Evolutionary conservation across 139 green algal genomes (phyloP).

Genomic region (Chlamydomonas sp.): DNA sequence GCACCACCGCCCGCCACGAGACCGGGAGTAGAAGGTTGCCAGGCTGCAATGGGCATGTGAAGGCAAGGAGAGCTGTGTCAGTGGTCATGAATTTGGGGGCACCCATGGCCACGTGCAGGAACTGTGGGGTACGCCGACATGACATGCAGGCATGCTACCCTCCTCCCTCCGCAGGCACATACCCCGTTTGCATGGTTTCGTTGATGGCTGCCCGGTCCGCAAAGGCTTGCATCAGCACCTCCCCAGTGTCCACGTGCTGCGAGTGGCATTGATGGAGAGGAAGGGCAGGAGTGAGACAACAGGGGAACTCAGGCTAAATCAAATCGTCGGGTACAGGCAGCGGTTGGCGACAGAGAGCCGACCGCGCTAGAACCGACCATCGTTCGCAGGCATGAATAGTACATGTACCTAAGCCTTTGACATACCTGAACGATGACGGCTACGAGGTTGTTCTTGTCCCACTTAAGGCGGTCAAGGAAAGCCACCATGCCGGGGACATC

Average conservation of each 20-base stretch:
- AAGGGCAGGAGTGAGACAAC: background rate
- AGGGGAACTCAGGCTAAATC: background rate
- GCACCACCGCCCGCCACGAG: constrained; percentile 92
- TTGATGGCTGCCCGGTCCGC: constrained; percentile 84
- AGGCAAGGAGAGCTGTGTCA: background rate
- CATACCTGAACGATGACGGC: constrained; percentile 89
- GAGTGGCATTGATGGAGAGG: background rate
- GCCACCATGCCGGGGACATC: constrained; percentile 64
- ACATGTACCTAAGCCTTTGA: background rate
- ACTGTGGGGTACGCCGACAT: too few species aligned
- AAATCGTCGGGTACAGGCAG: background rate
- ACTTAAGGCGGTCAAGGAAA: constrained; percentile 92
- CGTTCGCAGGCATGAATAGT: background rate
- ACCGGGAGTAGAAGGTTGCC: constrained; percentile 97
- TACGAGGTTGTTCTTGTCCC: constrained; percentile 86
- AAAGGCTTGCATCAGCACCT: constrained; percentile 98
- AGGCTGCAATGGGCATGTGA: constrained; percentile 57
- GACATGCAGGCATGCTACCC: background rate
- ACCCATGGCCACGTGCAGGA: background rate
- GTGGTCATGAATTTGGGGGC: background rate
- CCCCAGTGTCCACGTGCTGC: constrained; percentile 96
- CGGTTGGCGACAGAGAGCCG: background rate
- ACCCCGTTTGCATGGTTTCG: constrained; percentile 91
- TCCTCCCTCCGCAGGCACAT: background rate
- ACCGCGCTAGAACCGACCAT: background rate